Evolutionary conservation across 1,284 basidiomycete species (phyloP), one percentile per base, ranked within the genome.

Genomic region (Fistulina hepatica): DNA sequence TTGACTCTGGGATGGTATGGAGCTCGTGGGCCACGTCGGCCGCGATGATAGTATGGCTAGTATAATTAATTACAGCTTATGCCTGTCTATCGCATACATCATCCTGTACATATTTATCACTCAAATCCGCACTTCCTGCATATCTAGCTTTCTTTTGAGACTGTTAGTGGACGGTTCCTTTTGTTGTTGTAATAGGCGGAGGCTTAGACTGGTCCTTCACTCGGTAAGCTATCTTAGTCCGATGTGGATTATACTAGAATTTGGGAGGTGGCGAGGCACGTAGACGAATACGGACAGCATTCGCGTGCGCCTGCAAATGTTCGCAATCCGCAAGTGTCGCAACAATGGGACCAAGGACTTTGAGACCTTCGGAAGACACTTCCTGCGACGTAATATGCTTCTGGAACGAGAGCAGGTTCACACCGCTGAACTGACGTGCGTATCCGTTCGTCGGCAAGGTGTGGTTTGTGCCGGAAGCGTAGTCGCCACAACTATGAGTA

Each of bases 361-460:
- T 65, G 37, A 99, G 65, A 5, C 95, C 95, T 13, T 76, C 76
- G 11, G 67, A 59, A 4, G 90, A 88, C 20, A 98, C 73, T 53
- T 92, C 83, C 58, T 98, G 95, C 6, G 86, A 88, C 5, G 95
- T 99, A 54, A 98, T 97, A 60, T 97, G 86, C 62, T 99, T 99
- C 61, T 97, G 92, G 81, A 98, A 99, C 2, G 92, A 92, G 15
- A 79, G 69, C 0, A 94, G 97, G 62, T 95, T 97, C 49, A 99
- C 95, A 12, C 95, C 95, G 48, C 89, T 93, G 66, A 95, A 98
- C 57, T 97, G 93, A 40, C 91, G 81, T 11, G 95, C 95, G 55
- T 93, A 97, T 15, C 92, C 93, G 52, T 91, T 92, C 4, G 88
- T 94, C 19, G 90, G 90, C 22, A 93, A 70, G 0, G 94, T 97